Percentiles rank a stretch among this genome's conserved stretches.
Evolutionary conservation across 306 rosid genomes (phyloP).

Genomic region (Morella rubra): DNA sequence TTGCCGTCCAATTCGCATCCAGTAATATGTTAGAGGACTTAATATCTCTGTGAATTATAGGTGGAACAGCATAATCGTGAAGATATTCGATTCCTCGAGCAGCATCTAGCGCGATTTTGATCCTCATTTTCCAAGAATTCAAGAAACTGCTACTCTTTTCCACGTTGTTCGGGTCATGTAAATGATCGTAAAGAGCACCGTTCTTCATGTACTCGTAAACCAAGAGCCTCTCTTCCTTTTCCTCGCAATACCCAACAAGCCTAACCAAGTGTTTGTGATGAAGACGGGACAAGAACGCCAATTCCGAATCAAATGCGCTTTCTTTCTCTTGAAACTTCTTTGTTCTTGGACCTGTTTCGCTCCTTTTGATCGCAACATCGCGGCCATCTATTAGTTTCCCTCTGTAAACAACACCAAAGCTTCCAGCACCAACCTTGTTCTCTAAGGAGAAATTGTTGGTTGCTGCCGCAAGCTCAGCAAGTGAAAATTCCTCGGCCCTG

Average conservation of each 20-base stretch:
- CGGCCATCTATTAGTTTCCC: constrained; percentile 76
- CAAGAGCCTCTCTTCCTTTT: constrained; percentile 75
- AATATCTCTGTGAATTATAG: constrained; percentile 86
- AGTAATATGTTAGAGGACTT: constrained; percentile 86
- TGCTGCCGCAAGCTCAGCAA: constrained; percentile 69
- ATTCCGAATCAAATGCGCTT: constrained; percentile 84
- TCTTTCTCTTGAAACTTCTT: constrained; percentile 88
- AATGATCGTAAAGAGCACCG: constrained; percentile 79
- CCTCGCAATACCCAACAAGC: constrained; percentile 85
- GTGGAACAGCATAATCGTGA: constrained; percentile 90
- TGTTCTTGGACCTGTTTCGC: constrained; percentile 43
- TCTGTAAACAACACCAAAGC: constrained; percentile 83
- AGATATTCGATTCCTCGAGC: constrained; percentile 92
- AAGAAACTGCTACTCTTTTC: constrained; percentile 53
- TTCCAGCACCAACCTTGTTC: constrained; percentile 81
- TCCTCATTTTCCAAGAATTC: constrained; percentile 83
- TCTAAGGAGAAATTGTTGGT: constrained; percentile 57
- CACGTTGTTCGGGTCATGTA: constrained; percentile 65
- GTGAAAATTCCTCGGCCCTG: constrained; percentile 69
- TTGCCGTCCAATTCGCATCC: constrained; percentile 67
- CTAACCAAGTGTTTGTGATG: constrained; percentile 91
- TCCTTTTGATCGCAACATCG: constrained; percentile 84
- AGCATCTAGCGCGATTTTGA: constrained; percentile 84
- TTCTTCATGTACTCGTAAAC: constrained; percentile 91
- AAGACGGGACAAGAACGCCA: constrained; percentile 79